phyloP scores from a whole-genome alignment of 805 yeast species.

The Candida succiphila region DNA sequence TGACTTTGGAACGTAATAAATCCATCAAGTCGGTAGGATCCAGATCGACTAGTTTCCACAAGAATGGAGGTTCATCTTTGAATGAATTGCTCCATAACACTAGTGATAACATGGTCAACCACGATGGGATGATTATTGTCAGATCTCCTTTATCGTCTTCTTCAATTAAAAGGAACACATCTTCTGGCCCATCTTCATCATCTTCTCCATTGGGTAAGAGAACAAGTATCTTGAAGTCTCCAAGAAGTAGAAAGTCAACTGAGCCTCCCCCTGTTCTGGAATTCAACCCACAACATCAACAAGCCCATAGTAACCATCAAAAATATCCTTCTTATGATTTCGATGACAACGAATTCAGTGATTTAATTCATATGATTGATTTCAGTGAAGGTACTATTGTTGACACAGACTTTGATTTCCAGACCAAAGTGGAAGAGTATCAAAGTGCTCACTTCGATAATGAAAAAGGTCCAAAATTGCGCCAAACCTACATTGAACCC shows the following conservation, averaged over 20 bases:
- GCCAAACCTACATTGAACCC: too few species aligned
- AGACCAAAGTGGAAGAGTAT: conserved; percentile 1
- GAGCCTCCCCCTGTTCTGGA: not conserved
- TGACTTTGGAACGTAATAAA: conserved; percentile 57
- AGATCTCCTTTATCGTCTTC: conserved; percentile 11
- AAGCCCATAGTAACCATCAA: not conserved
- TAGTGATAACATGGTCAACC: conserved; percentile 10
- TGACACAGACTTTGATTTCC: conserved; percentile 17
- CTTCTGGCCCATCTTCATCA: not conserved
- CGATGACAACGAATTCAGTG: conserved; percentile 12
- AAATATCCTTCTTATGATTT: conserved; percentile 1
- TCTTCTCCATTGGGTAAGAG: conserved; percentile 4
- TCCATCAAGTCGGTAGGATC: conserved; percentile 40
- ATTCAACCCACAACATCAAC: conserved; percentile 1
- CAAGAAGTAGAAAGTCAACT: not conserved
- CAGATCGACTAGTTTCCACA: not conserved
- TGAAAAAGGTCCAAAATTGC: too few species aligned
- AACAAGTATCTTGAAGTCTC: conserved; percentile 1
- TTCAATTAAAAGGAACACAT: not conserved
- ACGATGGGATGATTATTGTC: conserved; percentile 39
- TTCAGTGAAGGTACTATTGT: conserved; percentile 16
- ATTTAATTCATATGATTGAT: conserved; percentile 20
- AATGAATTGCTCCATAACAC: conserved; percentile 3
- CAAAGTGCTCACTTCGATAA: too few species aligned
- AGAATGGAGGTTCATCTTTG: conserved; percentile 2